Base-by-base conservation (phyloP, 371 early-diverging fungal species). In the Lichtheimia hyalospora region DNA sequence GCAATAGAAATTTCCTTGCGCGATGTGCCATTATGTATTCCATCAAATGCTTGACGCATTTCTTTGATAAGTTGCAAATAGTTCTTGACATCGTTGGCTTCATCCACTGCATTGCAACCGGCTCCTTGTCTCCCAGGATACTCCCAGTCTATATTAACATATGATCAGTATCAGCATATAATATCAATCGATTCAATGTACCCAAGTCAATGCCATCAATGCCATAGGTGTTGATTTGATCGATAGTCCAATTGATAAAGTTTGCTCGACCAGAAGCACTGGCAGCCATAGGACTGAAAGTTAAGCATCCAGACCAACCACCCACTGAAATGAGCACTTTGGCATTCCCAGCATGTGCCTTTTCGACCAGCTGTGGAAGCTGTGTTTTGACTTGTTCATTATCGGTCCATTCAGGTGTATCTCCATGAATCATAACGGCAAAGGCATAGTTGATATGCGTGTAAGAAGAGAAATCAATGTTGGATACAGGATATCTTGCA, bases 281-380 rank as follows among this genome's bases (percentile, higher is more conserved):
- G 8, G 66, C 67, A 49, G 78, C 81, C 64, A 86, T 79, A 3
- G 66, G 8, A 63, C 66, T 61, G 67, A 90, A 89, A 15, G 72
- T 67, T 20, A 81, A 63, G 27, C 87, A 85, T 16, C 89, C 91
- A 23, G 84, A 82, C 89, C 91, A 92, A 1, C 94, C 94, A 50
- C 94, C 88, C 21, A 86, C 58, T 5, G 80, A 75, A 14, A 83
- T 62, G 1, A 81, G 60, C 0, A 85, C 70, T 57, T 87, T 88
- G 63, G 74, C 61, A 13, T 66, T 62, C 6, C 67, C 58, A 16
- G 64, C 62, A 54, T 79, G 86, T 16, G 86, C 87, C 20, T 66
- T 66, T 7, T 60, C 66, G 34, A 83, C 79, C 1, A 85, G 41
- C 15, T 61, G 44, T 15, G 72, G 61, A 20, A 77, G 50, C 49